These are phyloP conservation scores for Phaseolus lunatus DNA, from an alignment of 306 rosid genomes.

Conservation along the genomic window DNA sequence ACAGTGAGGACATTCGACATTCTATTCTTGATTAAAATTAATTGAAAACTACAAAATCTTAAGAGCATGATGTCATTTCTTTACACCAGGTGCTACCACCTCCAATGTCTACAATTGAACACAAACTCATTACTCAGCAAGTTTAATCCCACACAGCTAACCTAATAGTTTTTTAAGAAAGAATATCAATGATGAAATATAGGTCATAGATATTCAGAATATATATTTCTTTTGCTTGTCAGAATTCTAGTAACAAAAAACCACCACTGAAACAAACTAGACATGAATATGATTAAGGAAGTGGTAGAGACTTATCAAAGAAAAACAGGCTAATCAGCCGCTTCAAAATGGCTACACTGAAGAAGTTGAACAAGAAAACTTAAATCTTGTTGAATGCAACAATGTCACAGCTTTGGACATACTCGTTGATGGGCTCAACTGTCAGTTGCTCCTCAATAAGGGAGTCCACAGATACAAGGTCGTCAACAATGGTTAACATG, in stretches of 20 bases:
- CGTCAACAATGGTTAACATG: constrained; percentile 79
- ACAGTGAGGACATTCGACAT: no score
- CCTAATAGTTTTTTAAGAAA: not conserved
- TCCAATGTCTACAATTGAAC: not conserved
- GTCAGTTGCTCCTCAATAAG: constrained; percentile 78
- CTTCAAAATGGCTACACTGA: constrained; percentile 32
- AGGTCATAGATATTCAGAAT: not conserved
- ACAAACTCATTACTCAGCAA: not conserved
- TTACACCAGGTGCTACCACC: not conserved
- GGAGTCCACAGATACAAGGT: constrained; percentile 75
- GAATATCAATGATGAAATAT: not conserved
- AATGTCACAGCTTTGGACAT: constrained; percentile 82
- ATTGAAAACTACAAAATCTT: no score
- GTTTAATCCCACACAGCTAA: not conserved
- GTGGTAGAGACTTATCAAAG: not conserved
- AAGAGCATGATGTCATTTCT: no score
- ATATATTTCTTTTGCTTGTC: constrained; percentile 30
- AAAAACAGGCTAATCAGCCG: constrained; percentile 15
- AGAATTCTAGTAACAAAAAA: constrained; percentile 26
- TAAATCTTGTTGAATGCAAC: constrained; percentile 88
- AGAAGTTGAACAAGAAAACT: constrained; percentile 20
- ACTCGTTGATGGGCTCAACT: constrained; percentile 63
- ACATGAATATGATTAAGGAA: not conserved
- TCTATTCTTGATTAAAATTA: no score
- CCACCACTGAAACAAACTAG: constrained; percentile 31